A percentile compares a stretch with the other conserved stretches of the same genome.
Evolutionary conservation across 306 rosid genomes (phyloP).

Genomic region (Medicago truncatula): DNA sequence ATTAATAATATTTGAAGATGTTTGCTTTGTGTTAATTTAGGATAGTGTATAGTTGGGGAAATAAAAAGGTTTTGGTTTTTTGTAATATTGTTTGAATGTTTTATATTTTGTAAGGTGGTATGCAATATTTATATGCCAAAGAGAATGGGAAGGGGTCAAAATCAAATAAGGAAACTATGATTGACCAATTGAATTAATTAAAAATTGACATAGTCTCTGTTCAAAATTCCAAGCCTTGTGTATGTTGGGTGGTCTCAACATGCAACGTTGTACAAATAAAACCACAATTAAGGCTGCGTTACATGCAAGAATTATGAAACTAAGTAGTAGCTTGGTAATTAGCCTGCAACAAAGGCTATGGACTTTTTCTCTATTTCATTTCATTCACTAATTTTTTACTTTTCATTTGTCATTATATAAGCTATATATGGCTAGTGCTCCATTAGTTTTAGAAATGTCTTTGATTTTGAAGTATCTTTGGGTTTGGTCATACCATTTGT

Average conservation of each 20-base stretch:
- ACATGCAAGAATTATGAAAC: not conserved
- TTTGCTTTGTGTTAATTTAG: not conserved
- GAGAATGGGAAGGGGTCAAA: constrained; percentile 39
- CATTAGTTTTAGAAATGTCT: not conserved
- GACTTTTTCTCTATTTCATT: not conserved
- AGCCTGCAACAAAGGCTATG: not conserved
- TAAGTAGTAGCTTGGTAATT: not conserved
- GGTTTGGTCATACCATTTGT: not conserved
- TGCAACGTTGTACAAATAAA: constrained; percentile 32
- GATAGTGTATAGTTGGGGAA: not conserved
- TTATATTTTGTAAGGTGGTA: not conserved
- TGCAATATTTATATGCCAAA: constrained; percentile 7
- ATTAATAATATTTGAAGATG: not conserved
- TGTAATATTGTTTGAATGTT: not conserved
- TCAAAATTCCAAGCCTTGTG: constrained; percentile 32
- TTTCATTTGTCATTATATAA: constrained; percentile 1
- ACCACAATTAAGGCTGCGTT: not conserved
- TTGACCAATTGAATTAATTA: constrained; percentile 39
- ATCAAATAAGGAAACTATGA: constrained; percentile 36
- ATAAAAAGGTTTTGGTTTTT: not conserved
- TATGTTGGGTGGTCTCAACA: constrained; percentile 19
- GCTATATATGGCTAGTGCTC: not conserved
- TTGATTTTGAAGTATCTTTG: too few relatives aligned
- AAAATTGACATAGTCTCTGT: constrained; percentile 36
- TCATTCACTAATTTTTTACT: not conserved